Conservation (phyloP, 2,329 filamentous ascomycete species). For the Curvularia sp. region DNA sequence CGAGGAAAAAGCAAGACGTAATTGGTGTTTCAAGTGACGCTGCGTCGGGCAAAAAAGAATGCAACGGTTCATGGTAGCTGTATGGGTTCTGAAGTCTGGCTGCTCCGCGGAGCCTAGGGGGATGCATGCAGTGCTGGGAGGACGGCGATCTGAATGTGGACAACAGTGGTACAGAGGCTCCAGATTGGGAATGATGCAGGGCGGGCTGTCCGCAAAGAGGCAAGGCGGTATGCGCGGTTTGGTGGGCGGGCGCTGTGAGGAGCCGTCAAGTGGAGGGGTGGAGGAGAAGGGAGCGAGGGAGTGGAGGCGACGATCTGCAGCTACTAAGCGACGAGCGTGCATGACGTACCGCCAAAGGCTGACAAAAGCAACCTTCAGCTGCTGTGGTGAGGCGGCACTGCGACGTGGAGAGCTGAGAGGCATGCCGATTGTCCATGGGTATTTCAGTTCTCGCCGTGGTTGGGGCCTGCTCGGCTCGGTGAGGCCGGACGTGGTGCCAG, state of each 20-base stretch:
- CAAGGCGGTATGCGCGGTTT: slow-evolving; percentile 2
- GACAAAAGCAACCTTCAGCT: slow-evolving; percentile 8
- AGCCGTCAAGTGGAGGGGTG: slow-evolving; percentile 1
- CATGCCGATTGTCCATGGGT: background rate
- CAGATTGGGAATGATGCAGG: slow-evolving; percentile 9
- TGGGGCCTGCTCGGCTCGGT: background rate
- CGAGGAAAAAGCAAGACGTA: background rate
- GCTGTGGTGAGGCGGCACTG: background rate
- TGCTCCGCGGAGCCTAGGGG: background rate
- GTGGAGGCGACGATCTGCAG: slow-evolving; percentile 8
- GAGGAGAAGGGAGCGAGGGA: background rate
- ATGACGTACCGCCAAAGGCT: slow-evolving; percentile 9
- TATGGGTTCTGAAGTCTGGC: background rate
- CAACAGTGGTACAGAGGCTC: background rate
- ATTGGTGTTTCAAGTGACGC: background rate
- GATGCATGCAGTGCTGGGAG: background rate
- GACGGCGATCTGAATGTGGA: slow-evolving; percentile 2
- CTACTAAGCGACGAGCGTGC: background rate
- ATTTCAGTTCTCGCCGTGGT: background rate
- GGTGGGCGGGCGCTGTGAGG: slow-evolving; percentile 1
- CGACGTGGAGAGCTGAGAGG: background rate
- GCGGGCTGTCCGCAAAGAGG: slow-evolving; percentile 1
- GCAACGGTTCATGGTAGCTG: background rate
- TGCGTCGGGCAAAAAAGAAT: background rate
- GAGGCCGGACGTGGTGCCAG: background rate